Conservation (phyloP, 352 stramenopile genomes). For the Phytophthora palmivora region DNA sequence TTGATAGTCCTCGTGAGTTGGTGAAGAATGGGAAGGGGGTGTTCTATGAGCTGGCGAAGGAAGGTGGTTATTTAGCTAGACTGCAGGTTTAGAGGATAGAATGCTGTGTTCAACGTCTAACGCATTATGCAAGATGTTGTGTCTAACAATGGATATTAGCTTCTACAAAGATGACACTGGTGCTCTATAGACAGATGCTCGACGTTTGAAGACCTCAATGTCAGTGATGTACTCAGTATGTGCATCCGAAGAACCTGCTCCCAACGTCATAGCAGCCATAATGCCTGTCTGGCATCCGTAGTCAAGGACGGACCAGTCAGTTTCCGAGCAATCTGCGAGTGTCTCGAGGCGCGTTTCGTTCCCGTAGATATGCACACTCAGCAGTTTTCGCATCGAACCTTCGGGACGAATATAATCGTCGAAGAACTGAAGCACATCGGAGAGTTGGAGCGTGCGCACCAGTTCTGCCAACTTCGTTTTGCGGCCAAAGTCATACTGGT, state of each 20-base stretch:
- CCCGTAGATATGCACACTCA: constrained; percentile 70
- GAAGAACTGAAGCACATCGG: constrained; percentile 74
- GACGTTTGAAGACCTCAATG: constrained; percentile 37
- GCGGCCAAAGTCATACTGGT: constrained; percentile 79
- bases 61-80: constrained; percentile 50
- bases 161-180: constrained; percentile 20
- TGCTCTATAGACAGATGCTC: constrained; percentile 21
- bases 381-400: constrained; percentile 43
- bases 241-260: background rate
- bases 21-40: too few relatives aligned
- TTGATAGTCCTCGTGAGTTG: too few relatives aligned
- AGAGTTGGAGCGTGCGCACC: constrained; percentile 49
- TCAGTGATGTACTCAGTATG: constrained; percentile 36
- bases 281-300: constrained; percentile 9
- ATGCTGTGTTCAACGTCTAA: background rate
- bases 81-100: constrained; percentile 14
- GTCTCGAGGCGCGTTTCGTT: constrained; percentile 40
- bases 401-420: constrained; percentile 54
- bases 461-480: constrained; percentile 45
- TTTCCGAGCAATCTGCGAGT: constrained; percentile 21
- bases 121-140: background rate
- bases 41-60: too few relatives aligned
- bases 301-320: constrained; percentile 32
- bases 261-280: constrained; percentile 24
- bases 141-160: background rate